Percentiles rank a stretch among this genome's conserved stretches.
These are phyloP conservation scores for Pseudopyrenochaeta lycopersici DNA, from an alignment of 2,329 filamentous ascomycete species.

Conservation along the genomic window DNA sequence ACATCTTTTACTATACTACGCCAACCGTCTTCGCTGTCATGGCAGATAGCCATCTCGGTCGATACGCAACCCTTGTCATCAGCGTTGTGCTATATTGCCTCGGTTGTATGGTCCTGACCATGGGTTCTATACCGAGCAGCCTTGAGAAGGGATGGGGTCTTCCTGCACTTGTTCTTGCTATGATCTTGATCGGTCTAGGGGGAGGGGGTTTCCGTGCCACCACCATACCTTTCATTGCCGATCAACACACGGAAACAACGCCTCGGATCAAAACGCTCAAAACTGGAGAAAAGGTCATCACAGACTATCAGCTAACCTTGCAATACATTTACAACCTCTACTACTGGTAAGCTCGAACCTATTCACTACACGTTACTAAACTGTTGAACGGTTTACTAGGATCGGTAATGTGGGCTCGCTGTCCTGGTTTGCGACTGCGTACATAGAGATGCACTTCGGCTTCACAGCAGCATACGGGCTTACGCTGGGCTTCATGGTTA, in stretches of 20 bases:
- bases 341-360: too few species aligned
- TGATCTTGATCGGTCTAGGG: slow-evolving; percentile 51
- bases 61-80: slow-evolving; percentile 48
- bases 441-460: slow-evolving; percentile 72
- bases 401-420: slow-evolving; percentile 72
- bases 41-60: slow-evolving; percentile 51
- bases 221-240: slow-evolving; percentile 47
- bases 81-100: slow-evolving; percentile 39
- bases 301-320: slow-evolving; percentile 43
- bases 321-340: slow-evolving; percentile 52
- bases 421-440: slow-evolving; percentile 69
- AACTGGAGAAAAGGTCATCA: slow-evolving; percentile 46
- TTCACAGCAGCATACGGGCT: slow-evolving; percentile 73
- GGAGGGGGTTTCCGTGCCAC: slow-evolving; percentile 49
- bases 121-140: slow-evolving; percentile 27
- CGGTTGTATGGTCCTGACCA: slow-evolving; percentile 31
- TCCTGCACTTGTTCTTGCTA: slow-evolving; percentile 36
- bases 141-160: slow-evolving; percentile 34
- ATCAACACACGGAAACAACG: slow-evolving; percentile 42
- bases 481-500: slow-evolving; percentile 69
- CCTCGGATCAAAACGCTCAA: slow-evolving; percentile 30
- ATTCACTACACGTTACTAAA: too few species aligned
- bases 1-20: slow-evolving; percentile 58
- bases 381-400: too few species aligned
- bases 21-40: slow-evolving; percentile 49